These are phyloP conservation scores for Umbelopsis vinacea DNA, from an alignment of 192 early-diverging fungal genomes.

Conservation along the genomic window DNA sequence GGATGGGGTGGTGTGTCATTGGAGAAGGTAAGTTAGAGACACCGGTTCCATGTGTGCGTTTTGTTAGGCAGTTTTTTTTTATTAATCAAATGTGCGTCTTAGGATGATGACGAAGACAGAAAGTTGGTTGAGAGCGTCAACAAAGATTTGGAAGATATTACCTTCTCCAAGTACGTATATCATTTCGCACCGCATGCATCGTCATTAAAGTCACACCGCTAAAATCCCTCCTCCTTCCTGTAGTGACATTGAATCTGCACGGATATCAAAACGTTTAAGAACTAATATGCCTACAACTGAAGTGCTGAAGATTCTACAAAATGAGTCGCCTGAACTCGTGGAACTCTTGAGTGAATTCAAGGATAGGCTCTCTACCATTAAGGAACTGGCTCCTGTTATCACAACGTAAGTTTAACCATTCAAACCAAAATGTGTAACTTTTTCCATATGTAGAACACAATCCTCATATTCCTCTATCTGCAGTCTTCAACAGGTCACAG, in stretches of 20 bases:
- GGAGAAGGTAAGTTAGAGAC: conserved; percentile 27
- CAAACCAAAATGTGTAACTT: not conserved
- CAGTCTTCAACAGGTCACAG: not conserved
- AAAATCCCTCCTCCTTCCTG: not conserved
- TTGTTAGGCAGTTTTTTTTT: conserved; percentile 17
- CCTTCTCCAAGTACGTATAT: conserved; percentile 45
- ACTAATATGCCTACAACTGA: conserved; percentile 62
- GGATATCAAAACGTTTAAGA: conserved; percentile 44
- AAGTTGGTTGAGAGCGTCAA: conserved; percentile 53
- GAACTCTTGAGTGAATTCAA: conserved; percentile 68
- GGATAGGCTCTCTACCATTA: conserved; percentile 44
- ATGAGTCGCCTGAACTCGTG: conserved; percentile 76
- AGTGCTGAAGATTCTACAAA: conserved; percentile 67
- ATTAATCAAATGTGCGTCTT: not conserved
- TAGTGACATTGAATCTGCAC: conserved; percentile 39
- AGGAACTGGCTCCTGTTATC: conserved; percentile 36
- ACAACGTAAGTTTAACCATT: conserved; percentile 31
- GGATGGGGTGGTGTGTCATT: conserved; percentile 45
- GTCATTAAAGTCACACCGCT: not conserved
- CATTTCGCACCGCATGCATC: not conserved
- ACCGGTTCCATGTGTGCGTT: not conserved
- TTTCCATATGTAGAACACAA: not conserved
- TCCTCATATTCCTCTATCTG: not conserved
- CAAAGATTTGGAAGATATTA: conserved; percentile 54
- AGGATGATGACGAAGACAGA: conserved; percentile 53